These are phyloP conservation scores for Picea sitchensis DNA, from an alignment of 75 land plant species.

Conservation along the genomic window DNA sequence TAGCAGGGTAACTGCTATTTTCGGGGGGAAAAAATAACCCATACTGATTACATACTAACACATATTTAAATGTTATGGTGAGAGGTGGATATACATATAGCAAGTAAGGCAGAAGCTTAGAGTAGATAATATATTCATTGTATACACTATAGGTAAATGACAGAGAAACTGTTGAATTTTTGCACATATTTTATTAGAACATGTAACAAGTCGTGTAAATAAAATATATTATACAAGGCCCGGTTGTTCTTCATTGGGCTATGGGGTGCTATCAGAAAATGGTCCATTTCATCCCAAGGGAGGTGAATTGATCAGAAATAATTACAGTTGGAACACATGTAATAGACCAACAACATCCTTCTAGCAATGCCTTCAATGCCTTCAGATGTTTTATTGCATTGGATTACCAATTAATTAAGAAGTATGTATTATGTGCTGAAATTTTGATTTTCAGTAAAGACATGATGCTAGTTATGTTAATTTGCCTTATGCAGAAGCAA, in stretches of 20 bases:
- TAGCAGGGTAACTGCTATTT: no score
- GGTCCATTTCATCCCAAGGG: constrained; percentile 91
- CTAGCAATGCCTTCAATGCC: neutral
- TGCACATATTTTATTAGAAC: no score
- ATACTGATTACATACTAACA: no score
- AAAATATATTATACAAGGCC: constrained; percentile 53
- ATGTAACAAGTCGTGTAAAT: no score
- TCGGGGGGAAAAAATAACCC: no score
- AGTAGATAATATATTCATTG: no score
- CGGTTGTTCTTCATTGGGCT: constrained; percentile 95
- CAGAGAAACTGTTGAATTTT: no score
- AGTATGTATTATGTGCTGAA: neutral
- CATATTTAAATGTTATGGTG: no score
- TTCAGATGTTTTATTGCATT: neutral
- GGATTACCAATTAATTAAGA: neutral
- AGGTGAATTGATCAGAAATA: constrained; percentile 48
- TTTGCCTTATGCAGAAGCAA: constrained; percentile 46
- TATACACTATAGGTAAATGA: no score
- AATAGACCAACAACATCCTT: neutral
- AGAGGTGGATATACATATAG: no score
- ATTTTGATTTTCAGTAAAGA: neutral
- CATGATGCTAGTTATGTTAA: no score
- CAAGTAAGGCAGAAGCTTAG: no score
- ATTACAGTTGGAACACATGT: constrained; percentile 92
- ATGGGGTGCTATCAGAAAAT: constrained; percentile 91